Conservation (phyloP, 805 yeast species). For the Saccharomyces mikatae region DNA sequence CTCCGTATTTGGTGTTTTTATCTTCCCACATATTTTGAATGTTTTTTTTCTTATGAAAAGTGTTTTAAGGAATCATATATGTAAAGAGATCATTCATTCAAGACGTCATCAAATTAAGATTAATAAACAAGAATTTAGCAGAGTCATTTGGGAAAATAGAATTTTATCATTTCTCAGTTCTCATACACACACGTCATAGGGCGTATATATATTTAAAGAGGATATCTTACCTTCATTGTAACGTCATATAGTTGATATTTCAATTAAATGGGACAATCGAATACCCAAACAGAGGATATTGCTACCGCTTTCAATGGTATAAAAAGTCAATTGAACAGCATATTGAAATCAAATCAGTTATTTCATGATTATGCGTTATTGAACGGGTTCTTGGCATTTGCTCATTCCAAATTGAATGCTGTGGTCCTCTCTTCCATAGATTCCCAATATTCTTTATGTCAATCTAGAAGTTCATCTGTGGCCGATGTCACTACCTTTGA, state of each 20-base stretch:
- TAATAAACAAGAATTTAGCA: neutral
- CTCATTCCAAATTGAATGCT: conserved; percentile 22
- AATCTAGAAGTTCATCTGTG: conserved; percentile 1
- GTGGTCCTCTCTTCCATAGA: conserved; percentile 9
- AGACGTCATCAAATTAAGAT: neutral
- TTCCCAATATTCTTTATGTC: conserved; percentile 3
- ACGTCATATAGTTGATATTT: neutral
- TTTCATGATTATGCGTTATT: conserved; percentile 24
- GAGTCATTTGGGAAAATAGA: neutral
- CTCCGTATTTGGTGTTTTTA: neutral
- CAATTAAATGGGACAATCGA: neutral
- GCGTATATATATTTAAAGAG: neutral
- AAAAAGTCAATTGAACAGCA: conserved; percentile 17
- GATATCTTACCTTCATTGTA: neutral
- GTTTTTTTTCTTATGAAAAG: neutral
- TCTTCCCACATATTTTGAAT: neutral
- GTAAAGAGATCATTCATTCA: neutral
- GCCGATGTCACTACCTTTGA: conserved; percentile 3
- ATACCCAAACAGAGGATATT: neutral
- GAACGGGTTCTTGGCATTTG: conserved; percentile 22
- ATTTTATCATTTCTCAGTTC: neutral
- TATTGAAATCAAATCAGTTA: conserved; percentile 19
- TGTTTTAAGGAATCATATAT: neutral
- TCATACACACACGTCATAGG: neutral
- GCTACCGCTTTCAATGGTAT: conserved; percentile 10